phyloP scores from a whole-genome alignment of 306 rosid genomes.

The Aeschynomene evenia region DNA sequence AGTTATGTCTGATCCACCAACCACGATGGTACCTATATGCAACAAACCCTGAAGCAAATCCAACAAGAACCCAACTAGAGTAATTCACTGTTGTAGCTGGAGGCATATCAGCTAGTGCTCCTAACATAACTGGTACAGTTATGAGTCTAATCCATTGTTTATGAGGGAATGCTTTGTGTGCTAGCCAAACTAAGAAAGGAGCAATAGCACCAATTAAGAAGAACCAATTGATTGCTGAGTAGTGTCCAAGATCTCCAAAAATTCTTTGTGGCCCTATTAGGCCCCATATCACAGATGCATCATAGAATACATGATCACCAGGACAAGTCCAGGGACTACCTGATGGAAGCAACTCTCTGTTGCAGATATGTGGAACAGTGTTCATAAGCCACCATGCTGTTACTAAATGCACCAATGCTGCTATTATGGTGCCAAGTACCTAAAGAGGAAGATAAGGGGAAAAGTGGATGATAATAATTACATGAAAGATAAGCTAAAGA shows the following conservation, averaged over 20 bases:
- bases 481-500: not conserved
- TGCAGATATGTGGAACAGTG: conserved; percentile 61
- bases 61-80: conserved; percentile 71
- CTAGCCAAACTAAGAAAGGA: conserved; percentile 75
- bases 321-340: conserved; percentile 95
- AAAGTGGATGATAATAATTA: not conserved
- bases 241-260: conserved; percentile 77
- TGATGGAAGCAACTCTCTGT: conserved; percentile 57
- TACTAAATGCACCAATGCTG: conserved; percentile 61
- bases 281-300: conserved; percentile 86
- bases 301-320: conserved; percentile 84
- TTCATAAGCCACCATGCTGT: conserved; percentile 89
- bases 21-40: conserved; percentile 62
- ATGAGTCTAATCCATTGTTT: conserved; percentile 67
- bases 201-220: conserved; percentile 76
- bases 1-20: conserved; percentile 85
- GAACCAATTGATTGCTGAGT: conserved; percentile 74
- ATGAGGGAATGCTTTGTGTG: conserved; percentile 69
- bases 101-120: conserved; percentile 58
- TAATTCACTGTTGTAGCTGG: conserved; percentile 81
- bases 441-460: conserved; percentile 6
- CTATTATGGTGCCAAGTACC: conserved; percentile 61
- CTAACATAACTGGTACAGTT: conserved; percentile 67
- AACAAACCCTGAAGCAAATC: conserved; percentile 67
- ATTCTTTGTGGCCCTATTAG: conserved; percentile 68